phyloP scores from a whole-genome alignment of 495 filamentous ascomycete species.

The Lasiosphaeria ovina region DNA sequence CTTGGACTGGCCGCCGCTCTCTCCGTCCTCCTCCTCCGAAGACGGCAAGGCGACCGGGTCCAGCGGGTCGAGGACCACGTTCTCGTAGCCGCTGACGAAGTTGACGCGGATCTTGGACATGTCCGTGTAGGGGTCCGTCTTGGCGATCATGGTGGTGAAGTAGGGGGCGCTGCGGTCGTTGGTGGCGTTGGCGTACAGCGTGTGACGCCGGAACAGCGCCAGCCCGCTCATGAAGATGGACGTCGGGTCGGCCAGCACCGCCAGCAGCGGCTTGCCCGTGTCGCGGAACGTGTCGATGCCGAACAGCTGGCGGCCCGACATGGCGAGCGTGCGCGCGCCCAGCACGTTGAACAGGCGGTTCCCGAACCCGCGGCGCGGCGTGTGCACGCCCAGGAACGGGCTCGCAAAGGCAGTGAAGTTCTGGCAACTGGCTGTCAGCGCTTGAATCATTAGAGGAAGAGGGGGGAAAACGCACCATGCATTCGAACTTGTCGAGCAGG shows the following conservation, averaged over 20 bases:
- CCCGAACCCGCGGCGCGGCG: constrained; percentile 65
- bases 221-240: constrained; percentile 85
- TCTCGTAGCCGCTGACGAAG: constrained; percentile 69
- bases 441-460: not conserved
- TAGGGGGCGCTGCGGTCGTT: constrained; percentile 79
- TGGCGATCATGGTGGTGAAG: constrained; percentile 76
- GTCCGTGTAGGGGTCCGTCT: constrained; percentile 71
- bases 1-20: constrained; percentile 16
- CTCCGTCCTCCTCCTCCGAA: constrained; percentile 13
- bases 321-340: constrained; percentile 71
- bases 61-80: constrained; percentile 70
- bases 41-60: constrained; percentile 54
- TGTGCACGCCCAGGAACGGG: constrained; percentile 83
- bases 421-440: constrained; percentile 37
- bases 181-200: constrained; percentile 77
- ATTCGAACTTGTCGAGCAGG: constrained; percentile 72
- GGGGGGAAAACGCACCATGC: constrained; percentile 54
- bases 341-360: constrained; percentile 76
- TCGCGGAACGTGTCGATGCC: constrained; percentile 80
- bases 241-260: constrained; percentile 76
- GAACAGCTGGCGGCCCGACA: constrained; percentile 85
- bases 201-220: constrained; percentile 66
- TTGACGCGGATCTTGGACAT: constrained; percentile 64
- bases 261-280: constrained; percentile 73
- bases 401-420: constrained; percentile 93